phyloP scores from a whole-genome alignment of 495 filamentous ascomycete genomes.

The Usnea hakonensis region DNA sequence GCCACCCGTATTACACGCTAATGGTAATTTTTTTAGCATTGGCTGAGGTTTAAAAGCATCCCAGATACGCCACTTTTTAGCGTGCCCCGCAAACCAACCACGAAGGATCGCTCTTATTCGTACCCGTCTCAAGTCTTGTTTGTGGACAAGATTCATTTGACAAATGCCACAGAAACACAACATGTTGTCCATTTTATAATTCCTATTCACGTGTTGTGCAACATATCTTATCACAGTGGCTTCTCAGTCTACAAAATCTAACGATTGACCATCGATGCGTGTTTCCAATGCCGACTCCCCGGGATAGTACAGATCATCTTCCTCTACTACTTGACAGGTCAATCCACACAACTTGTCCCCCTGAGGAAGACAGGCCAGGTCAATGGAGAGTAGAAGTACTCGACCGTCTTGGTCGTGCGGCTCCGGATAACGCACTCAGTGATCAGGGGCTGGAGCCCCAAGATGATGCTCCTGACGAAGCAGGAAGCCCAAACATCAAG shows the following conservation, averaged over 20 bases:
- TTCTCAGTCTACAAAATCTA: not conserved
- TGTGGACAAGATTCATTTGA: not conserved
- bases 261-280: slow-evolving; percentile 3
- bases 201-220: not conserved
- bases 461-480: slow-evolving; percentile 15
- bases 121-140: not conserved
- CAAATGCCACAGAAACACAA: not conserved
- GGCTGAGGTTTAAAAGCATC: not conserved
- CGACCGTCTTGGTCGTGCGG: slow-evolving; percentile 16
- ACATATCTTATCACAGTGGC: not conserved
- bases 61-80: not conserved
- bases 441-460: slow-evolving; percentile 48
- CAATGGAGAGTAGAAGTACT: slow-evolving; percentile 34
- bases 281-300: slow-evolving; percentile 54
- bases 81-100: slow-evolving; percentile 4
- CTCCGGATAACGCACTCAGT: slow-evolving; percentile 55
- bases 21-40: not conserved
- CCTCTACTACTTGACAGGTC: slow-evolving; percentile 39
- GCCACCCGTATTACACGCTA: no score
- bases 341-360: slow-evolving; percentile 50
- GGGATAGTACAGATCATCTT: slow-evolving; percentile 39
- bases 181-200: slow-evolving; percentile 13
- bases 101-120: not conserved
- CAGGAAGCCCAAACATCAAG: slow-evolving; percentile 7
- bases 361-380: slow-evolving; percentile 41